Percentiles rank a stretch among this genome's conserved stretches.
phyloP scores from a whole-genome alignment of 257 asterid genomes.

The Scutellaria barbata region DNA sequence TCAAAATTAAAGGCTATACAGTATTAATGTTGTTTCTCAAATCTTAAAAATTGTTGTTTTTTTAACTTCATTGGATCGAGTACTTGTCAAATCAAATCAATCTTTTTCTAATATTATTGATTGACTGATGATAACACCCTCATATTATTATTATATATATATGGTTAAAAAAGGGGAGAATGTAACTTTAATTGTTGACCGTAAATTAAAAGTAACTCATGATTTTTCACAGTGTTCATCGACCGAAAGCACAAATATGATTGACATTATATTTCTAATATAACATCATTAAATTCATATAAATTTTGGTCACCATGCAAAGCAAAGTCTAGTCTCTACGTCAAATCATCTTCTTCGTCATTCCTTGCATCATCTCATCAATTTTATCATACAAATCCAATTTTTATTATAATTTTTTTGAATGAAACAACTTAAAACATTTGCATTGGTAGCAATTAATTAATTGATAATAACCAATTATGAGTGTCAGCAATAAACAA shows the following conservation, averaged over 20 bases:
- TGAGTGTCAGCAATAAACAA: no score
- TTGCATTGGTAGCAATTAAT: no score
- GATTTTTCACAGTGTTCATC: conserved; percentile 32
- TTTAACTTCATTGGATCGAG: not conserved
- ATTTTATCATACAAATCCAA: not conserved
- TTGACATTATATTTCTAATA: conserved; percentile 8
- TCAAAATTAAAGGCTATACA: no score
- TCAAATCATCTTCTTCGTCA: conserved; percentile 27
- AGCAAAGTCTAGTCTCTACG: conserved; percentile 28
- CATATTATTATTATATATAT: not conserved
- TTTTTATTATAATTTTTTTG: no score
- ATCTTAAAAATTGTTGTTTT: no score
- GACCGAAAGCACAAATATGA: conserved; percentile 39
- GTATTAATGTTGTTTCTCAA: no score
- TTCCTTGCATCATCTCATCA: conserved; percentile 25
- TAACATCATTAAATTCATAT: conserved; percentile 23
- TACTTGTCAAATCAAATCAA: conserved; percentile 16
- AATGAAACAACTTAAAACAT: no score
- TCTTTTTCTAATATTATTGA: conserved; percentile 13
- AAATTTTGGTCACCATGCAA: conserved; percentile 30
- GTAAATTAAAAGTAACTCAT: not conserved
- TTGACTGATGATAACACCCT: conserved; percentile 16
- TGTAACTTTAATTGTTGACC: conserved; percentile 30
- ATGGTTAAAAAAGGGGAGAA: not conserved
- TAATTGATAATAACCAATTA: no score